These are phyloP conservation scores for Teratosphaeria nubilosa DNA, from an alignment of 2,329 filamentous ascomycete genomes.

Conservation along the genomic window DNA sequence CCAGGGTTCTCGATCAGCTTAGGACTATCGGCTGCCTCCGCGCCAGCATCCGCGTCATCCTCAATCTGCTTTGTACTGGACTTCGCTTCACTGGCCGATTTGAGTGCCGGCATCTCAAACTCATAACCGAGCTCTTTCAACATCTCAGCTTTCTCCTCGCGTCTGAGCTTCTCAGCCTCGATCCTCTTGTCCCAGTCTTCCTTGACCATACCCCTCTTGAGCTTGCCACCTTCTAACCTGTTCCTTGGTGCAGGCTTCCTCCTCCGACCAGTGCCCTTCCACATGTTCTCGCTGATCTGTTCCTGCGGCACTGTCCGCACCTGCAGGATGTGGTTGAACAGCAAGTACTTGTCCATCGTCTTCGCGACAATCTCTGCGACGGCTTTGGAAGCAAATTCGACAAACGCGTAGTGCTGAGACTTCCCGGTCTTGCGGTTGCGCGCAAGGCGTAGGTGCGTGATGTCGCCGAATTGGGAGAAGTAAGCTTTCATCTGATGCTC, in stretches of 20 bases:
- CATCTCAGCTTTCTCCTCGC: conserved; percentile 59
- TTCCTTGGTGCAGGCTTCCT: conserved; percentile 83
- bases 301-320: conserved; percentile 69
- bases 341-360: conserved; percentile 95
- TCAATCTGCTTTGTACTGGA: conserved; percentile 29
- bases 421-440: conserved; percentile 86
- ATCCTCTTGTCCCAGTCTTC: conserved; percentile 71
- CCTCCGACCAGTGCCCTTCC: conserved; percentile 67
- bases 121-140: conserved; percentile 76
- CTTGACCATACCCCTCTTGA: conserved; percentile 63
- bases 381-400: conserved; percentile 69
- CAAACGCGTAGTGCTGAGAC: conserved; percentile 88
- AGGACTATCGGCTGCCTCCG: not conserved
- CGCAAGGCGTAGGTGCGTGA: conserved; percentile 69
- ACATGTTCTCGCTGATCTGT: conserved; percentile 69
- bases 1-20: not conserved
- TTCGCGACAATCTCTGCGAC: conserved; percentile 87
- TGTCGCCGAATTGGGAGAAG: conserved; percentile 84
- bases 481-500: conserved; percentile 91
- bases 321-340: conserved; percentile 90
- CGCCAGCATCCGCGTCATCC: conserved; percentile 9
- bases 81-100: conserved; percentile 47
- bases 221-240: conserved; percentile 66
- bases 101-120: conserved; percentile 64
- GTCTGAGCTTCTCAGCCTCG: conserved; percentile 59